A percentile compares a stretch with the other conserved stretches of the same genome.
phyloP scores from a whole-genome alignment of 1,284 basidiomycete species.

The Chalciporus sp. region DNA sequence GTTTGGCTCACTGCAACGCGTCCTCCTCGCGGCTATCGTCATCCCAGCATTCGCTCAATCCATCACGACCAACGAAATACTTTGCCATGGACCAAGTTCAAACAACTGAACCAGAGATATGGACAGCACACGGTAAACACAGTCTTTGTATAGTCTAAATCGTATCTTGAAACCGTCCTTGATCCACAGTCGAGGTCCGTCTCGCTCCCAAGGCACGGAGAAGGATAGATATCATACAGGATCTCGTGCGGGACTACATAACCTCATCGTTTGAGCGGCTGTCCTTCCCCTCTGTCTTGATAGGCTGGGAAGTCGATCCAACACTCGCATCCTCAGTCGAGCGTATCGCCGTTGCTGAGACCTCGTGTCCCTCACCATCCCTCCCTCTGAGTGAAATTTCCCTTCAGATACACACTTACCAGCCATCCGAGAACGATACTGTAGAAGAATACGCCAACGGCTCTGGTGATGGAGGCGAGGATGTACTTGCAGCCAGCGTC shows the following conservation, averaged over 20 bases:
- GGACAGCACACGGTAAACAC: slow-evolving; percentile 61
- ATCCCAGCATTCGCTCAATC: slow-evolving; percentile 1
- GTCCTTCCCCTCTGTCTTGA: slow-evolving; percentile 64
- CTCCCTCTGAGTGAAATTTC: slow-evolving; percentile 59
- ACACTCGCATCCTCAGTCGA: slow-evolving; percentile 78
- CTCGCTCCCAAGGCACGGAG: slow-evolving; percentile 65
- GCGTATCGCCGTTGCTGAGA: slow-evolving; percentile 76
- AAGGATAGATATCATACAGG: slow-evolving; percentile 72
- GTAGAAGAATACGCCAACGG: slow-evolving; percentile 81
- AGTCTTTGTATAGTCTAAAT: not conserved
- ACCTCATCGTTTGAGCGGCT: slow-evolving; percentile 60
- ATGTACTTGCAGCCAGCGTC: slow-evolving; percentile 84
- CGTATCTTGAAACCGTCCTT: not conserved
- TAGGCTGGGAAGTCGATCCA: slow-evolving; percentile 74
- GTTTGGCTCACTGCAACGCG: slow-evolving; percentile 35
- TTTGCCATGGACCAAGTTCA: slow-evolving; percentile 6
- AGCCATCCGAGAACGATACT: slow-evolving; percentile 67
- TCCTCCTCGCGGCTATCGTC: slow-evolving; percentile 4
- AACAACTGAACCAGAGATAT: slow-evolving; percentile 31
- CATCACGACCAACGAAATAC: slow-evolving; percentile 18
- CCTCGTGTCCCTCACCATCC: slow-evolving; percentile 53
- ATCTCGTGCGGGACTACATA: slow-evolving; percentile 63
- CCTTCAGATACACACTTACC: slow-evolving; percentile 87
- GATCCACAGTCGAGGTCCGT: slow-evolving; percentile 77
- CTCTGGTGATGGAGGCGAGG: slow-evolving; percentile 60